phyloP scores from a whole-genome alignment of 2,329 filamentous ascomycete species.

The Colletotrichum sp. region DNA sequence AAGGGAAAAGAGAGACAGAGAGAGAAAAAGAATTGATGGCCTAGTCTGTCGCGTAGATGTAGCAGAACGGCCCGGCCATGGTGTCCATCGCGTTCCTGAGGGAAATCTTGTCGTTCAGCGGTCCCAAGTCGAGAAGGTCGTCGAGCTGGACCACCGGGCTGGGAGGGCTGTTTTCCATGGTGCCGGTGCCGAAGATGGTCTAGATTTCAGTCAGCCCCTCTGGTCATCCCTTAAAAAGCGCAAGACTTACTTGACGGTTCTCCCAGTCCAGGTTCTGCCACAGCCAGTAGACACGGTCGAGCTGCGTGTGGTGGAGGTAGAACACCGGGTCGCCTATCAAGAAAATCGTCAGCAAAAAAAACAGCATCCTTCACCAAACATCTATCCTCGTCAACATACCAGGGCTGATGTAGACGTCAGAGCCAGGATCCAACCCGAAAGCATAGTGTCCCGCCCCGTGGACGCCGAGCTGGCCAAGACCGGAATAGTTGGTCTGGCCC shows the following conservation, averaged over 20 bases:
- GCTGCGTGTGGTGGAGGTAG: conserved; percentile 49
- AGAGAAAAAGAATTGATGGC: neutral
- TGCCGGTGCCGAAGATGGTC: conserved; percentile 45
- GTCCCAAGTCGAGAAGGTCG: conserved; percentile 36
- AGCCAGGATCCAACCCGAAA: conserved; percentile 49
- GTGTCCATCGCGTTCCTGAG: conserved; percentile 43
- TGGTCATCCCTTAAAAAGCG: neutral
- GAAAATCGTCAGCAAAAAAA: neutral
- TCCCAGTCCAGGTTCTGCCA: conserved; percentile 50
- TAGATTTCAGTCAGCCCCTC: neutral
- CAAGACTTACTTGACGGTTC: conserved; percentile 32
- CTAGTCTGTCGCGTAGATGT: conserved; percentile 37
- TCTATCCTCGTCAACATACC: conserved; percentile 14
- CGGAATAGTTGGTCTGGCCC: conserved; percentile 31
- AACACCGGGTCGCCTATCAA: conserved; percentile 42
- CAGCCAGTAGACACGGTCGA: conserved; percentile 52
- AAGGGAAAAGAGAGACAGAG: neutral
- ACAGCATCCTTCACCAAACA: neutral
- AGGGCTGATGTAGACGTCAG: conserved; percentile 48
- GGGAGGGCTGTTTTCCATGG: conserved; percentile 42
- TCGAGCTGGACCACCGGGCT: conserved; percentile 46
- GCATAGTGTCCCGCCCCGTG: conserved; percentile 46
- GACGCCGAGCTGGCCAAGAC: conserved; percentile 36
- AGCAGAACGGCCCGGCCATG: conserved; percentile 46
- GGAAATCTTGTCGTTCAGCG: conserved; percentile 36